Conservation (phyloP, 305 asterid species). For the Solanum chacoense region DNA sequence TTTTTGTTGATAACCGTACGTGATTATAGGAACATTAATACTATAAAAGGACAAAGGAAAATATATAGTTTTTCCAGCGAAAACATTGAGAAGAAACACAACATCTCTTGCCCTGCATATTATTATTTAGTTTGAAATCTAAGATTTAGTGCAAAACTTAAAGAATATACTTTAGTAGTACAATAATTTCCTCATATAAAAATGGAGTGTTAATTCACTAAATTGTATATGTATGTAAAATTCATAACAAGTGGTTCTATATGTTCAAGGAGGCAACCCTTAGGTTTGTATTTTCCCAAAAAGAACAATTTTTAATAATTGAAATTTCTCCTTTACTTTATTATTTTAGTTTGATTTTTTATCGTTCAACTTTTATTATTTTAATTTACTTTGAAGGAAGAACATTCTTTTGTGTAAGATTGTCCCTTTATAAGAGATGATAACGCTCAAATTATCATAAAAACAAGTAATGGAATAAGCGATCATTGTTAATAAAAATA, state of each 20-base stretch:
- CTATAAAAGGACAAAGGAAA: no score
- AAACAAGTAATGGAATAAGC: background rate
- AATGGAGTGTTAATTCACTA: background rate
- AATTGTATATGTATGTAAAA: background rate
- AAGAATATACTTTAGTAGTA: background rate
- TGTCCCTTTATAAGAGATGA: background rate
- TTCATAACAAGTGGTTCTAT: background rate
- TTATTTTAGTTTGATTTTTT: background rate
- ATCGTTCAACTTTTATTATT: no score
- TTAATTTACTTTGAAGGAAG: background rate
- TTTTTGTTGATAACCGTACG: no score
- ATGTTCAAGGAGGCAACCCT: background rate
- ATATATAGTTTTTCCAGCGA: no score
- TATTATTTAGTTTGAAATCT: background rate
- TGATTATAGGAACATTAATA: no score
- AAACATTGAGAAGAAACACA: no score
- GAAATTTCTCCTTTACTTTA: background rate
- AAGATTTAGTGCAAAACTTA: background rate
- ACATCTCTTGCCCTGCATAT: background rate
- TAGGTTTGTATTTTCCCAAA: background rate
- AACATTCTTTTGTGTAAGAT: background rate
- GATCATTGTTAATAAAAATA: no score
- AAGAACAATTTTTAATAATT: no score
- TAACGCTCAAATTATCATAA: background rate
- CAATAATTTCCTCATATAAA: background rate